Evolutionary conservation across 257 asterid species (phyloP).

Genomic region (Petrea volubilis): DNA sequence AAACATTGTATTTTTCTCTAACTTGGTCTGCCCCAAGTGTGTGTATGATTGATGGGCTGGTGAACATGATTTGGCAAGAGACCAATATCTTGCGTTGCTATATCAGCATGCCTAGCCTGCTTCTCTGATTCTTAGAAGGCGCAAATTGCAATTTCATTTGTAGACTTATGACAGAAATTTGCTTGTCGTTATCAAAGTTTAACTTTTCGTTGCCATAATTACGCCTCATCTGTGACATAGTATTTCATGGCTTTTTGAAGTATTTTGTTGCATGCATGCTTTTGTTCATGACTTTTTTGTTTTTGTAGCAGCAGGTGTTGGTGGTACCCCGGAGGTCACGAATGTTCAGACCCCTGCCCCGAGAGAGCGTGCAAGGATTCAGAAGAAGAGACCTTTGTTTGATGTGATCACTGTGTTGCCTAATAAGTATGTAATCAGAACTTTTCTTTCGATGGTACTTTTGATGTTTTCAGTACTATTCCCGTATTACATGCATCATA

Average conservation of each 20-base stretch:
- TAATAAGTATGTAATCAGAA: constrained; percentile 46
- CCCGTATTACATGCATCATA: neutral
- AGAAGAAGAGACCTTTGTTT: constrained; percentile 49
- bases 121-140: no score
- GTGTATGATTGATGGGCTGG: no score
- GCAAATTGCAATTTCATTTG: neutral
- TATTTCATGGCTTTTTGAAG: neutral
- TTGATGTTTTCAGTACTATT: neutral
- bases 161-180: neutral
- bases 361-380: constrained; percentile 49
- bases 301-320: constrained; percentile 29
- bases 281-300: neutral
- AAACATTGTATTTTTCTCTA: neutral
- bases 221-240: neutral
- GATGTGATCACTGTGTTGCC: constrained; percentile 50
- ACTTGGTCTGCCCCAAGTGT: neutral
- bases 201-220: neutral
- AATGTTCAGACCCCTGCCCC: constrained; percentile 70
- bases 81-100: no score
- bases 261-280: constrained; percentile 4
- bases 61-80: no score
- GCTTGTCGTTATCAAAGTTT: neutral
- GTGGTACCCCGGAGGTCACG: constrained; percentile 39
- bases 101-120: no score
- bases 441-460: neutral